phyloP scores from a whole-genome alignment of 441 rosid genomes.

The Capsella rubella region DNA sequence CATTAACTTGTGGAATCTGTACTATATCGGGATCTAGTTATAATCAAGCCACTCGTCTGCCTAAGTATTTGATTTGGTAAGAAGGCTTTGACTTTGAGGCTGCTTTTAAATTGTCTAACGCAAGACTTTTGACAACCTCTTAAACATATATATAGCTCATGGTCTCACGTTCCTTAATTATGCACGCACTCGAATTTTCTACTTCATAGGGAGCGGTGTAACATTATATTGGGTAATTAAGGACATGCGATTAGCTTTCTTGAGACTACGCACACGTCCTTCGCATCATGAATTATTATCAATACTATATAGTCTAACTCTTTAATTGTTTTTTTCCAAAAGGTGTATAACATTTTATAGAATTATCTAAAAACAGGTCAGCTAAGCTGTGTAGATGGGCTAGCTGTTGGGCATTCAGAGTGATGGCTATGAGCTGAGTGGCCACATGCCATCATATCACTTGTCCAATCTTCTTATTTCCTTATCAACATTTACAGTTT shows the following conservation, averaged over 20 bases:
- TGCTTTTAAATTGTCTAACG: constrained; percentile 5
- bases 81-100: not conserved
- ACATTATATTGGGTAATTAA: not conserved
- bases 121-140: not conserved
- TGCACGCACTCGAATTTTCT: constrained; percentile 24
- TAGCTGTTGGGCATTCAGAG: constrained; percentile 19
- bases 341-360: constrained; percentile 15
- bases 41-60: constrained; percentile 11
- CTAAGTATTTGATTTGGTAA: not conserved
- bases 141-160: constrained; percentile 21
- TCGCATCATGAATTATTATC: constrained; percentile 2
- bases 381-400: constrained; percentile 23
- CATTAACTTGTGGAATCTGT: not conserved
- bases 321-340: not conserved
- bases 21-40: constrained; percentile 6
- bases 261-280: constrained; percentile 30
- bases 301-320: constrained; percentile 16
- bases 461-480: constrained; percentile 29
- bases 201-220: not conserved
- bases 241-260: constrained; percentile 15
- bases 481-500: constrained; percentile 31
- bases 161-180: constrained; percentile 25
- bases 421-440: constrained; percentile 25
- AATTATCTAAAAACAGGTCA: constrained; percentile 27
- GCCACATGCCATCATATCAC: constrained; percentile 32